Conservation (phyloP, 1,284 basidiomycete species). For the Apiotrichum gamsii region DNA sequence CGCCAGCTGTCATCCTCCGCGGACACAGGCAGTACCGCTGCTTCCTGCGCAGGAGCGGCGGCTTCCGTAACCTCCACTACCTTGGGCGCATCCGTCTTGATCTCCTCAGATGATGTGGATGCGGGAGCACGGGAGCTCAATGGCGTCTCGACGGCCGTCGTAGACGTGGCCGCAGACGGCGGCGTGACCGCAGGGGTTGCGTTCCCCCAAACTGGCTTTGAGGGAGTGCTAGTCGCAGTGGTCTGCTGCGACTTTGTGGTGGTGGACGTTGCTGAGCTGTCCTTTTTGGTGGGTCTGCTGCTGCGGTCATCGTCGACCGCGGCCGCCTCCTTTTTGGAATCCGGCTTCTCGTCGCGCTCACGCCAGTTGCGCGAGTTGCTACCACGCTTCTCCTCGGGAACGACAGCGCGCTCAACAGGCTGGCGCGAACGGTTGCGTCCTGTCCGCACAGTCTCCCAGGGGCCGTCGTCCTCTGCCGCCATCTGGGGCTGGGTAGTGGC, state of each 20-base stretch:
- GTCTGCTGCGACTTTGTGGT: neutral
- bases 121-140: neutral
- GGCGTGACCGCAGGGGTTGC: neutral
- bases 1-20: conserved; percentile 30
- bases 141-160: neutral
- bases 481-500: neutral
- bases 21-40: too few species aligned
- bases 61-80: too few species aligned
- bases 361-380: conserved; percentile 31
- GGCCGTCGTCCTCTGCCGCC: conserved; percentile 7
- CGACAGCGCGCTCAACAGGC: conserved; percentile 5
- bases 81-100: too few species aligned
- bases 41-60: too few species aligned
- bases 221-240: neutral
- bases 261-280: neutral
- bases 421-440: conserved; percentile 11
- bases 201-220: conserved; percentile 30
- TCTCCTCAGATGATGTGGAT: neutral
- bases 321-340: conserved; percentile 5
- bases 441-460: conserved; percentile 15
- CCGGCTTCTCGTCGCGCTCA: conserved; percentile 13
- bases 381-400: conserved; percentile 23
- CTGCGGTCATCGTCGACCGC: conserved; percentile 9
- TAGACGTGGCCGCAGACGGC: conserved; percentile 1
- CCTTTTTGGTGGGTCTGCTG: conserved; percentile 9